A percentile compares a stretch with the other conserved stretches of the same genome.
Conservation (phyloP, 495 filamentous ascomycete species). For the Neurospora pannonica region DNA sequence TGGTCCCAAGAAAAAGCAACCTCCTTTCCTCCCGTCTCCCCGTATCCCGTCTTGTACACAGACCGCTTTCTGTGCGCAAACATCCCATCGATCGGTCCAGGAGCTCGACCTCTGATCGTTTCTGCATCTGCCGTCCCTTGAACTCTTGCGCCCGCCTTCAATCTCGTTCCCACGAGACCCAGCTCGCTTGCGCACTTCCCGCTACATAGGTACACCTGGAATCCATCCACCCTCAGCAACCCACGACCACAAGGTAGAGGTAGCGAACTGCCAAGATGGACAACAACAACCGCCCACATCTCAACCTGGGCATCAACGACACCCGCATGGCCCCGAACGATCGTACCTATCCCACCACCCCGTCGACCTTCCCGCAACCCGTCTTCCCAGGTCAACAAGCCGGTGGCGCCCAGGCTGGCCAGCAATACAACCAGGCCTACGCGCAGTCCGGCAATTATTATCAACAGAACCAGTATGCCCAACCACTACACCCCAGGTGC, state of each 20-base stretch:
- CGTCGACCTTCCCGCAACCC: slow-evolving; percentile 91
- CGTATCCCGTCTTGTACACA: background rate
- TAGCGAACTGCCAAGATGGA: slow-evolving; percentile 30
- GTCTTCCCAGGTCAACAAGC: slow-evolving; percentile 43
- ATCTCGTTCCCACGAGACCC: background rate
- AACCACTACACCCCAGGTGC: slow-evolving; percentile 18
- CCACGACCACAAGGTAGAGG: background rate
- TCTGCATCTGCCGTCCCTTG: background rate
- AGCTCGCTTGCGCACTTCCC: background rate
- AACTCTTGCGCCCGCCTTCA: background rate
- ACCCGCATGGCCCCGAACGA: slow-evolving; percentile 56
- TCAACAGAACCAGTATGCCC: slow-evolving; percentile 27
- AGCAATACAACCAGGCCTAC: slow-evolving; percentile 36
- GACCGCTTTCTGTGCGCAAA: background rate
- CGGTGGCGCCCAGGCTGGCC: slow-evolving; percentile 23
- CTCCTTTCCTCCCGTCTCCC: slow-evolving; percentile 1
- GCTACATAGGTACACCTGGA: background rate
- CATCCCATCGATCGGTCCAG: background rate
- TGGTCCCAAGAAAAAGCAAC: slow-evolving; percentile 13
- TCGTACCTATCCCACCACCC: slow-evolving; percentile 90
- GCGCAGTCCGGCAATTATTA: slow-evolving; percentile 21
- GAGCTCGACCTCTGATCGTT: background rate
- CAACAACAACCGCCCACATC: slow-evolving; percentile 54
- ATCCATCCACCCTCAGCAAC: background rate
- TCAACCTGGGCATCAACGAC: slow-evolving; percentile 64